Percentiles rank a stretch among this genome's conserved stretches.
phyloP scores from a whole-genome alignment of 2,329 filamentous ascomycete species.

The Beauveria sp. region DNA sequence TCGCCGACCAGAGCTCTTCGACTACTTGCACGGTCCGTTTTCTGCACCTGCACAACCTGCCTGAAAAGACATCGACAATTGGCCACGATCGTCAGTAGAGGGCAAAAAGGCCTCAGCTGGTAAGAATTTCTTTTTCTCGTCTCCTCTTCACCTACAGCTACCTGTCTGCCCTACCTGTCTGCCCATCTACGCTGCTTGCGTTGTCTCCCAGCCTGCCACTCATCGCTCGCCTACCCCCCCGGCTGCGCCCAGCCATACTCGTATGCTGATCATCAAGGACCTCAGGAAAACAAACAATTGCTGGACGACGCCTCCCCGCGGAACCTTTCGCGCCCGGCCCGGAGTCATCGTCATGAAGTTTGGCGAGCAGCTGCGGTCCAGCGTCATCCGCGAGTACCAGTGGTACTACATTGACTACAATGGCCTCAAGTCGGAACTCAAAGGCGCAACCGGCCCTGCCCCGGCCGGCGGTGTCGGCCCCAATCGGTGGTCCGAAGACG shows the following conservation, averaged over 20 bases:
- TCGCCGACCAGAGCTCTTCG: background rate
- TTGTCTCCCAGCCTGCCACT: background rate
- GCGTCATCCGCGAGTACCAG: conserved; percentile 92
- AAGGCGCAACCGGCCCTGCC: conserved; percentile 54
- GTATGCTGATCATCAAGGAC: conserved; percentile 48
- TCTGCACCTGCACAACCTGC: background rate
- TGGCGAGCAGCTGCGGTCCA: conserved; percentile 92
- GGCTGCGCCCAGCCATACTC: conserved; percentile 9
- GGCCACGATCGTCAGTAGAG: background rate
- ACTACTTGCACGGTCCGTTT: background rate
- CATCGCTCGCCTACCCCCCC: background rate
- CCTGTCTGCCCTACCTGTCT: background rate
- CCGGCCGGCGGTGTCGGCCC: conserved; percentile 35
- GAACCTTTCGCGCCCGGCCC: conserved; percentile 33
- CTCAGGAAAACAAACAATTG: conserved; percentile 34
- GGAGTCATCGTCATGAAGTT: conserved; percentile 67
- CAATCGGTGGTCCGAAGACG: conserved; percentile 78
- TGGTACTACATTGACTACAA: conserved; percentile 99
- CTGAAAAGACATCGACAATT: background rate
- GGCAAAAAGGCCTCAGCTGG: background rate
- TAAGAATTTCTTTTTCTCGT: background rate
- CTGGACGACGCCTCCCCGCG: conserved; percentile 31
- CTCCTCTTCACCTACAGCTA: background rate
- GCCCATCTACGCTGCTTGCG: background rate
- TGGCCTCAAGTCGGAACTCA: conserved; percentile 80